phyloP scores from a whole-genome alignment of 345 rosid genomes.

The Salix viminalis region DNA sequence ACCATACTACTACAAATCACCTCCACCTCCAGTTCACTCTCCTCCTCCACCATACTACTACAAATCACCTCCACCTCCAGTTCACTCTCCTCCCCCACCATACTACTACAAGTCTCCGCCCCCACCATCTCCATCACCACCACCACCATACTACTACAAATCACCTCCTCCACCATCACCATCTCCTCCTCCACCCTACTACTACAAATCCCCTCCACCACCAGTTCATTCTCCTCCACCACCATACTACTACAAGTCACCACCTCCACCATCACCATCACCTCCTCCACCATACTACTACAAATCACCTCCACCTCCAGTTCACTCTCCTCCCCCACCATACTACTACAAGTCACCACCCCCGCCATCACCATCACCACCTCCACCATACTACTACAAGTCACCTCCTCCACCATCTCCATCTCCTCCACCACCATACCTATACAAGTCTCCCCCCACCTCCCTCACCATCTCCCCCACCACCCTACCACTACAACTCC shows the following conservation, averaged over 20 bases:
- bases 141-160: conserved; percentile 1
- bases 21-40: not conserved
- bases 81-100: not conserved
- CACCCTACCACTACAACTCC: conserved; percentile 1
- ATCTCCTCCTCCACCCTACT: not conserved
- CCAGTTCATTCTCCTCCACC: not conserved
- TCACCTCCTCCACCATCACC: not conserved
- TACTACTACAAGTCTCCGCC: conserved; percentile 1
- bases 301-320: not conserved
- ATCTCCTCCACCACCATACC: conserved; percentile 7
- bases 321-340: rapidly evolving
- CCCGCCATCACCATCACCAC: not conserved
- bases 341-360: conserved; percentile 1
- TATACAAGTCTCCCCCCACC: conserved; percentile 7
- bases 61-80: conserved; percentile 6
- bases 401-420: not conserved
- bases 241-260: conserved; percentile 4
- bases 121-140: not conserved
- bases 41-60: not conserved
- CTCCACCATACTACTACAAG: conserved; percentile 1
- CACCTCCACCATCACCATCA: not conserved
- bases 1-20: not conserved
- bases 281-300: not conserved
- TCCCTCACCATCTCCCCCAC: not conserved
- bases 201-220: not conserved